A percentile compares a stretch with the other conserved stretches of the same genome.
These are phyloP conservation scores for Laetiporus sulphureus DNA, from an alignment of 1,284 basidiomycete genomes.

Conservation along the genomic window DNA sequence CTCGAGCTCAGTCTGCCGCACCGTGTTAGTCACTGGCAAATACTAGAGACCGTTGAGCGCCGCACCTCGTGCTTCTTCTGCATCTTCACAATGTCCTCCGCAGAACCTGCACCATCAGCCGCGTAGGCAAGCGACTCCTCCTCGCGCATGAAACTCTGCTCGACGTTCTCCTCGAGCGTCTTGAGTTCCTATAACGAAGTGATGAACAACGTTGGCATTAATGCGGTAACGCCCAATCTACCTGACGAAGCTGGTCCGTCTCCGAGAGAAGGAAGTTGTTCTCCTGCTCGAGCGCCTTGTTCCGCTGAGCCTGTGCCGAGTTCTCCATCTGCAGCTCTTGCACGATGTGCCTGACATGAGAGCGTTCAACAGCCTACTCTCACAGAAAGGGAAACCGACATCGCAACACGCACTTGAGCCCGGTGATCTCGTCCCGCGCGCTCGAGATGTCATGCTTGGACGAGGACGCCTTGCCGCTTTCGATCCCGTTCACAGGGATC, in stretches of 20 bases:
- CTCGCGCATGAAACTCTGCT: constrained; percentile 51
- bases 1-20: constrained; percentile 52
- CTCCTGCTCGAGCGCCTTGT: constrained; percentile 71
- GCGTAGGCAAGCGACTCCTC: constrained; percentile 36
- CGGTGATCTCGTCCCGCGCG: constrained; percentile 61
- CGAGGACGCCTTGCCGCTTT: constrained; percentile 32
- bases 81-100: constrained; percentile 29
- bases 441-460: constrained; percentile 47
- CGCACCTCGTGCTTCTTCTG: constrained; percentile 51
- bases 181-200: constrained; percentile 52
- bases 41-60: too few relatives aligned
- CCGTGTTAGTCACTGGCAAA: too few relatives aligned
- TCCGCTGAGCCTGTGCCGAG: constrained; percentile 51
- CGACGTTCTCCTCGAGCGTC: constrained; percentile 69
- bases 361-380: too few relatives aligned
- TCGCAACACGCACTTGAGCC: constrained; percentile 55
- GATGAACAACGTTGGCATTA: background rate
- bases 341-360: constrained; percentile 65
- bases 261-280: constrained; percentile 70
- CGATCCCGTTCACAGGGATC: constrained; percentile 31
- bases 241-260: constrained; percentile 72
- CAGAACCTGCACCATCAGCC: constrained; percentile 20
- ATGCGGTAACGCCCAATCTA: constrained; percentile 19
- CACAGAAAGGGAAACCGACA: too few relatives aligned
- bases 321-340: constrained; percentile 85